Percentiles rank a stretch among this genome's conserved stretches.
Conservation (phyloP, 805 yeast genomes). For the Metschnikowia gruessii region DNA sequence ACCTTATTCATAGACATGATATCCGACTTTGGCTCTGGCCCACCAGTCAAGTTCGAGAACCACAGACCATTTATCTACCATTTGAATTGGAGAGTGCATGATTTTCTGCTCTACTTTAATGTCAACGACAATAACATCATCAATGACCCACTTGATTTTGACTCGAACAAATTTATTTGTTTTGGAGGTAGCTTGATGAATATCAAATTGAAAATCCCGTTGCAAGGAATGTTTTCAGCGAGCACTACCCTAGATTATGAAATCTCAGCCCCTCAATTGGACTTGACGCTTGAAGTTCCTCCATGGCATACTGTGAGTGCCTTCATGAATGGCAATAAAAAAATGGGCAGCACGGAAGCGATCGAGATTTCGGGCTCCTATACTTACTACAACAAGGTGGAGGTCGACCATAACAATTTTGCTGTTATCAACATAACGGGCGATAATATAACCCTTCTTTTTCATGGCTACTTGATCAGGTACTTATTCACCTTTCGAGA, state of each 20-base stretch:
- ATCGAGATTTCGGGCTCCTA: slow-evolving; percentile 65
- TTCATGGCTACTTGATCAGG: slow-evolving; percentile 76
- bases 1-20: slow-evolving; percentile 67
- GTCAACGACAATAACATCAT: slow-evolving; percentile 87
- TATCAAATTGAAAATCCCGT: slow-evolving; percentile 54
- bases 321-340: slow-evolving; percentile 55
- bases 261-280: slow-evolving; percentile 55
- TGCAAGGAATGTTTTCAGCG: slow-evolving; percentile 50
- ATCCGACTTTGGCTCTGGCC: slow-evolving; percentile 74
- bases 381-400: slow-evolving; percentile 55
- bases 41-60: slow-evolving; percentile 65
- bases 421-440: slow-evolving; percentile 64
- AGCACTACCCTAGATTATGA: slow-evolving; percentile 51
- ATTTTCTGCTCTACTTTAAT: slow-evolving; percentile 65
- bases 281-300: slow-evolving; percentile 70
- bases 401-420: slow-evolving; percentile 66
- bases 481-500: slow-evolving; percentile 75
- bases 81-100: slow-evolving; percentile 55
- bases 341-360: slow-evolving; percentile 65
- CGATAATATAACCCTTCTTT: slow-evolving; percentile 61
- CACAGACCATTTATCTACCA: slow-evolving; percentile 70
- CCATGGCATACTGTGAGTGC: slow-evolving; percentile 87
- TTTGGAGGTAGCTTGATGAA: slow-evolving; percentile 61
- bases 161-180: slow-evolving; percentile 73
- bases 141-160: slow-evolving; percentile 81